Base-by-base conservation (phyloP, 306 rosid genomes). In the Prunus armeniaca region DNA sequence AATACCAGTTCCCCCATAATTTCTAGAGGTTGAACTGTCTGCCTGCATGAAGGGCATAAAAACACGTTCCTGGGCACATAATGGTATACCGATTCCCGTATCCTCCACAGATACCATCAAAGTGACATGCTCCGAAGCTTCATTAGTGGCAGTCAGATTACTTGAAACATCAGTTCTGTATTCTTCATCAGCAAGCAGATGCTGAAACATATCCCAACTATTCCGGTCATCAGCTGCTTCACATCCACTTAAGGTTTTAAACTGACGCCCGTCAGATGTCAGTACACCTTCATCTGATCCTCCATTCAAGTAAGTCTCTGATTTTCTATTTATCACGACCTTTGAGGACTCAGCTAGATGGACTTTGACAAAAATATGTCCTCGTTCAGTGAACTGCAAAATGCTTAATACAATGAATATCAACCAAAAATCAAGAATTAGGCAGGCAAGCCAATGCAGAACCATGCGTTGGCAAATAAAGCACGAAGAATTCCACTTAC, bases 1-100 rank as follows among this genome's bases (percentile, higher is more conserved):
- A 38, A 96, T 96, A 70, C 98, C 99, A 60, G 99, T 96, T 71
- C 99, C 99, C 9, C 99, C 99, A 74, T 92, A 96, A 71, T 93
- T 83, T 85, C 98, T 84, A 55, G 99, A 96, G 38, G 97, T 96
- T 55, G 99, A 96, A 88, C 99, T 96, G 80, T 96, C 99, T 27
- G 94, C 99, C 77, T 96, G 99, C 90, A 92, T 92, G 86, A 96
- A 96, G 60, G 99, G 99, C 88, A 71, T 88, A 89, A 92, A 93
- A 81, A 96, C 91, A 58, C 90, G 88, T 69, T 86, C 88, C 81
- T 96, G 98, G 20, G 98, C 97, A 25, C 78, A n/a, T 63, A 88
- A 80, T n/a, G 97, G 97, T 80, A 96, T 96, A 56, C 99, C 99
- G 51, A 87, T 89, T 69, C 99, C 99, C 19, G 98, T 96, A 84